Conservation (phyloP, 805 yeast species). For the Starmerella sp. region DNA sequence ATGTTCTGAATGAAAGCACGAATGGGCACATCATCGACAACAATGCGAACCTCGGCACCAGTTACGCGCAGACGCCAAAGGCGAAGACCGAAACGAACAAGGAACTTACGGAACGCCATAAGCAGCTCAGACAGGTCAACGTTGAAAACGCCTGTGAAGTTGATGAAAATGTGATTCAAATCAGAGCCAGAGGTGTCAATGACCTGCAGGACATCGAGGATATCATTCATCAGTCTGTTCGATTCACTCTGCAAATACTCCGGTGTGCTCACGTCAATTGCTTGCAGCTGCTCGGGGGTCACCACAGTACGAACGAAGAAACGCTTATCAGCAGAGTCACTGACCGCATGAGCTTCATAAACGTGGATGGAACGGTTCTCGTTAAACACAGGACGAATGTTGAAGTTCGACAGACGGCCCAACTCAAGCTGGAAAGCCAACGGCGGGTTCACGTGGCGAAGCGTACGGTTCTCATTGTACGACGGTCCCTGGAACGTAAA, state of each 20-base stretch:
- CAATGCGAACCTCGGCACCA: slow-evolving; percentile 93
- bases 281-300: slow-evolving; percentile 89
- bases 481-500: slow-evolving; percentile 88
- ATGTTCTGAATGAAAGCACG: slow-evolving; percentile 95
- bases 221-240: slow-evolving; percentile 89
- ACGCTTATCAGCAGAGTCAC: slow-evolving; percentile 84
- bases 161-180: slow-evolving; percentile 91
- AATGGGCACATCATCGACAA: slow-evolving; percentile 91
- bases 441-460: slow-evolving; percentile 97
- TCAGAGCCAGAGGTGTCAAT: slow-evolving; percentile 92
- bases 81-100: slow-evolving; percentile 94
- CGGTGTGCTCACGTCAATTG: slow-evolving; percentile 72
- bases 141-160: slow-evolving; percentile 91
- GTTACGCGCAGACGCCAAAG: slow-evolving; percentile 94
- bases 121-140: slow-evolving; percentile 93
- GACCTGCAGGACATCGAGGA: slow-evolving; percentile 87
- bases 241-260: slow-evolving; percentile 95
- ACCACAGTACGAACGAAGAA: slow-evolving; percentile 95
- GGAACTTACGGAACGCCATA: slow-evolving; percentile 93
- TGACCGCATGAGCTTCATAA: slow-evolving; percentile 91
- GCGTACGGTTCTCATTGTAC: slow-evolving; percentile 77
- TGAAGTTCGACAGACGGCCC: slow-evolving; percentile 86
- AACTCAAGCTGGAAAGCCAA: slow-evolving; percentile 94
- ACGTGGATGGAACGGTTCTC: slow-evolving; percentile 97
- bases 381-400: slow-evolving; percentile 87